Evolutionary conservation across 371 early-diverging fungal genomes (phyloP).

Genomic region (Syncephalastrum monosporum): DNA sequence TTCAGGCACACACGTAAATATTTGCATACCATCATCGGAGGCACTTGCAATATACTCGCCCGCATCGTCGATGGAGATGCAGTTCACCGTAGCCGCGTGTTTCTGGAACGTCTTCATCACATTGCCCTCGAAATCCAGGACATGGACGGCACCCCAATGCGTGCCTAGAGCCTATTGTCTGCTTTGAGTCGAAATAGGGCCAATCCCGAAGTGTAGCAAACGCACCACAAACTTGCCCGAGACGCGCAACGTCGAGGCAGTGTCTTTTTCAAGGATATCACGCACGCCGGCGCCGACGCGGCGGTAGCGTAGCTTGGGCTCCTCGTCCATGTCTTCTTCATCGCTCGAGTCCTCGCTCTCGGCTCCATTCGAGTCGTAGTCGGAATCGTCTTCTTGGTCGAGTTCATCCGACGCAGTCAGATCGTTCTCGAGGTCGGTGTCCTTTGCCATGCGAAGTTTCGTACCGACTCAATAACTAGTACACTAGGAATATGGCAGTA

Average conservation of each 20-base stretch:
- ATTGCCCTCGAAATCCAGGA: conserved; percentile 92
- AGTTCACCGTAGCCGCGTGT: conserved; percentile 83
- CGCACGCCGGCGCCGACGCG: conserved; percentile 74
- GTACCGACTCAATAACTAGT: no score
- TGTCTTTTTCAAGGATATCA: conserved; percentile 83
- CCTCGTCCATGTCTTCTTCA: conserved; percentile 71
- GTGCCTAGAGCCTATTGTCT: conserved; percentile 84
- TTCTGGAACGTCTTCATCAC: conserved; percentile 75
- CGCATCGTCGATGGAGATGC: conserved; percentile 78
- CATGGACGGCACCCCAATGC: conserved; percentile 88
- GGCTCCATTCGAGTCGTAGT: conserved; percentile 23
- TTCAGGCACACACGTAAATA: background rate
- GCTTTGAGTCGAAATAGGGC: background rate
- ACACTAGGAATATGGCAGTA: no score
- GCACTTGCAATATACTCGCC: conserved; percentile 91
- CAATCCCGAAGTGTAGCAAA: background rate
- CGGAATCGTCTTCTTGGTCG: conserved; percentile 33
- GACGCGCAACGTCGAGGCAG: conserved; percentile 75
- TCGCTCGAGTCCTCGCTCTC: conserved; percentile 50
- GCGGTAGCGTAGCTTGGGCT: conserved; percentile 88
- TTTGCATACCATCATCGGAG: conserved; percentile 83
- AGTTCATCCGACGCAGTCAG: conserved; percentile 17
- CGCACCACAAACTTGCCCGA: conserved; percentile 82
- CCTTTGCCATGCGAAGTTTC: no score
- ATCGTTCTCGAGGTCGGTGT: no score